A percentile compares a stretch with the other conserved stretches of the same genome.
These are phyloP conservation scores for Lathyrus sativus DNA, from an alignment of 306 rosid species.

Conservation along the genomic window DNA sequence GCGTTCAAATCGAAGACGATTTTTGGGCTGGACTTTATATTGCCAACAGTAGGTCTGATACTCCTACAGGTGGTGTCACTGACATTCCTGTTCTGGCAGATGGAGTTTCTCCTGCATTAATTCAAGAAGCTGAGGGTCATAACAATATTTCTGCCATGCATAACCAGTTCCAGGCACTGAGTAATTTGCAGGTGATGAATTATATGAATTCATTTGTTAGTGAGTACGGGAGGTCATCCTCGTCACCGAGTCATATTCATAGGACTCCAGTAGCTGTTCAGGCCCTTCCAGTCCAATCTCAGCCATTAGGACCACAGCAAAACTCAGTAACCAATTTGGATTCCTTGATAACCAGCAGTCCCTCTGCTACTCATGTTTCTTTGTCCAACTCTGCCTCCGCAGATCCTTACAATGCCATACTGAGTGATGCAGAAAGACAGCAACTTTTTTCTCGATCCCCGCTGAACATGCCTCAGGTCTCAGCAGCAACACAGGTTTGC, in stretches of 20 bases:
- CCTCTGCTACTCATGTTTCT: constrained; percentile 51
- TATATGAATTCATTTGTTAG: constrained; percentile 38
- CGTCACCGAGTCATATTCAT: constrained; percentile 37
- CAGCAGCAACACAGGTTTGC: constrained; percentile 59
- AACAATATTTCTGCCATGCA: constrained; percentile 41
- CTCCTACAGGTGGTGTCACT: constrained; percentile 38
- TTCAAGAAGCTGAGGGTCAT: constrained; percentile 53
- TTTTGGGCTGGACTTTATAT: constrained; percentile 49
- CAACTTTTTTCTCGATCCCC: constrained; percentile 57
- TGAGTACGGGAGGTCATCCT: constrained; percentile 58
- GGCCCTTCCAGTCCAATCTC: constrained; percentile 79
- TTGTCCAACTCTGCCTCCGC: constrained; percentile 42
- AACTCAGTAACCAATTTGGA: constrained; percentile 50
- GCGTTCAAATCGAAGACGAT: constrained; percentile 48
- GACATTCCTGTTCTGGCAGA: constrained; percentile 46
- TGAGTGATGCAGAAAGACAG: constrained; percentile 63
- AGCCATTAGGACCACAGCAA: constrained; percentile 45
- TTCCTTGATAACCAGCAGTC: constrained; percentile 42
- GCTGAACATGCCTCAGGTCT: constrained; percentile 50
- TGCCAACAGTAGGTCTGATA: constrained; percentile 39
- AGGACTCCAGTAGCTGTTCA: constrained; percentile 75
- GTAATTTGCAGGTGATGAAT: constrained; percentile 43
- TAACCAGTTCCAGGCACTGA: constrained; percentile 45
- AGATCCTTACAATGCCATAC: constrained; percentile 40
- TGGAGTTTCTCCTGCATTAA: constrained; percentile 49